Conservation (phyloP, 371 early-diverging fungal genomes). For the Syncephalastrum sp. region DNA sequence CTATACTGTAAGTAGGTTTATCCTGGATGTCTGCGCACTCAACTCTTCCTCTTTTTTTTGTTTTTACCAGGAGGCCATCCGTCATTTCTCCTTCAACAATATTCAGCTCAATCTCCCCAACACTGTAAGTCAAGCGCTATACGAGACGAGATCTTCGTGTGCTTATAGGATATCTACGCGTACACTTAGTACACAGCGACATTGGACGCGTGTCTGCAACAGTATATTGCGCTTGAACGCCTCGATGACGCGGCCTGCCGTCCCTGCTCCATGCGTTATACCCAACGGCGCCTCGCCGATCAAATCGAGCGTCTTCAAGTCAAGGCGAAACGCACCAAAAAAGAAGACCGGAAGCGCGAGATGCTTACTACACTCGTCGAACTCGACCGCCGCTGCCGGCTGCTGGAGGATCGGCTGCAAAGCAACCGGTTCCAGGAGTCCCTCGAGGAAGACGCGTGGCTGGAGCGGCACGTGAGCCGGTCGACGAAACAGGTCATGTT, state of each 20-base stretch:
- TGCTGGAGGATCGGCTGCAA: slow-evolving; percentile 3
- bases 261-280: slow-evolving; percentile 62
- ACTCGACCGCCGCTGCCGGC: slow-evolving; percentile 18
- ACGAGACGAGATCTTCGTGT: too few species aligned
- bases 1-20: slow-evolving; percentile 50
- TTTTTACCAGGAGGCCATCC: slow-evolving; percentile 58
- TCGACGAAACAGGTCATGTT: slow-evolving; percentile 60
- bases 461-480: slow-evolving; percentile 16
- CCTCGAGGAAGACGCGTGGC: background rate
- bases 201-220: slow-evolving; percentile 59
- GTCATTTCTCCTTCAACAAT: slow-evolving; percentile 74
- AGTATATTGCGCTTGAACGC: slow-evolving; percentile 65
- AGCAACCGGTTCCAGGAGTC: slow-evolving; percentile 4
- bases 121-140: slow-evolving; percentile 29
- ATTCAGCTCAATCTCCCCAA: slow-evolving; percentile 65
- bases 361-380: slow-evolving; percentile 22
- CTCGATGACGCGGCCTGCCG: slow-evolving; percentile 70
- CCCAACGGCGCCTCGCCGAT: slow-evolving; percentile 23
- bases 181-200: slow-evolving; percentile 42
- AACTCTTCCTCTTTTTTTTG: slow-evolving; percentile 2
- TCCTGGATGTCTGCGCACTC: background rate
- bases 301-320: slow-evolving; percentile 41
- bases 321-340: slow-evolving; percentile 37
- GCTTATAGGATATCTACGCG: too few species aligned
- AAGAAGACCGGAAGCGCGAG: slow-evolving; percentile 26